Evolutionary conservation across 108 stramenopile species (phyloP), one percentile per base, ranked within the genome.

Genomic region (Bacterosira constricta): DNA sequence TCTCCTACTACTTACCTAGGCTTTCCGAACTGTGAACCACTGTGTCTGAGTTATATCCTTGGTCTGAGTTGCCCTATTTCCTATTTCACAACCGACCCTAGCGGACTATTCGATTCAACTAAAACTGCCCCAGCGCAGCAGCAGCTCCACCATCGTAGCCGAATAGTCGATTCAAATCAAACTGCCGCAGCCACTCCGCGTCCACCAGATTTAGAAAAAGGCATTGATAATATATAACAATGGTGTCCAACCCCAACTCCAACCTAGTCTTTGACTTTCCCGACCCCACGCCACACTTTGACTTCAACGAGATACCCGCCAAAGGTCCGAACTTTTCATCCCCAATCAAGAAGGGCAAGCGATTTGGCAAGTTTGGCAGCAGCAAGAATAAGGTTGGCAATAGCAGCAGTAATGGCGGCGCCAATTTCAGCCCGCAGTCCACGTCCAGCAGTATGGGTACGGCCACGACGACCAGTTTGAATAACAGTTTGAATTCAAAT

Each of bases 181-280:
- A n/a, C n/a, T n/a, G n/a, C n/a, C n/a, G n/a, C n/a, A 45, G 44
- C 6, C 18, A 45, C 8, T 45, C 15, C 44, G 3, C 2, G 3
- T 45, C 18, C 15, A 45, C 18, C 15, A 45, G 18, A 15, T 45
- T 45, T 18, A 45, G 17, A 3, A 3, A 8, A 6, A 15, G 18
- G 44, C 23, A 23, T 47, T 18, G 46, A 1, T 50, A n/a, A 41
- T 41, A 11, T 12, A 2, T 56, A 23, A 39, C 7, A 31, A 60
- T 42, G 26, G 11, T 32, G 38, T 27, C 63, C 3, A 42, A 51
- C 18, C 32, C 66, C 53, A 51, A 51, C 10, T 30, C 46, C 47
- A 21, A 53, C 6, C 73, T 74, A 4, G 63, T 65, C 38, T 74
- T 74, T 42, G 73, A 74, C 73, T 65, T 74, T 29, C 73, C 73